Evolutionary conservation across 495 filamentous ascomycete species (phyloP).

Genomic region (Daldinia grandis): DNA sequence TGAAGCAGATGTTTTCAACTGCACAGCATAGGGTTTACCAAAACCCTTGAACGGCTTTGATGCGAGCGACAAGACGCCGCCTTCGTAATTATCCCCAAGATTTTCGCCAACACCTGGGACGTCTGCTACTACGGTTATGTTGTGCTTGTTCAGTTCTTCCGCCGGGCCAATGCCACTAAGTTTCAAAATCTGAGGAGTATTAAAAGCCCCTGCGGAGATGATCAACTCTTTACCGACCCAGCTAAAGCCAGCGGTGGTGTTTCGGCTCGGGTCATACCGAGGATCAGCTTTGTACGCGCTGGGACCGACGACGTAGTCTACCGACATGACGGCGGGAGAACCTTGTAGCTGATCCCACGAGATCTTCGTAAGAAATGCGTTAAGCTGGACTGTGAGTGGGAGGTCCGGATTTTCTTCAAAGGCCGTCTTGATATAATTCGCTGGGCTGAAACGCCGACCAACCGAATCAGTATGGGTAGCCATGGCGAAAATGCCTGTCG

Average conservation of each 20-base stretch:
- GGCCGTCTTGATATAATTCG: slow-evolving; percentile 49
- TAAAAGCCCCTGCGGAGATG: slow-evolving; percentile 63
- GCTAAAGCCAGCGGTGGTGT: slow-evolving; percentile 34
- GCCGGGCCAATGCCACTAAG: slow-evolving; percentile 63
- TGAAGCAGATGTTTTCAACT: slow-evolving; percentile 45
- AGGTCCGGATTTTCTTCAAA: slow-evolving; percentile 45
- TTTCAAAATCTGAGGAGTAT: slow-evolving; percentile 65
- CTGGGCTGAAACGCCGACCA: slow-evolving; percentile 46
- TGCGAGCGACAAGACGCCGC: slow-evolving; percentile 41
- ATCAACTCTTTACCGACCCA: slow-evolving; percentile 58
- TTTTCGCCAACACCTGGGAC: slow-evolving; percentile 65
- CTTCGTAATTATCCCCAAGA: slow-evolving; percentile 63
- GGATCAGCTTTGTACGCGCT: slow-evolving; percentile 55
- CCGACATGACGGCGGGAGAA: slow-evolving; percentile 47
- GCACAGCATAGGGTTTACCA: slow-evolving; percentile 37
- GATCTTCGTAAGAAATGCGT: slow-evolving; percentile 51
- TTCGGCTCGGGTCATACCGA: slow-evolving; percentile 36
- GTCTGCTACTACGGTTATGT: slow-evolving; percentile 57
- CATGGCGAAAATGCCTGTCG: slow-evolving; percentile 47
- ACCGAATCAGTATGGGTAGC: slow-evolving; percentile 47
- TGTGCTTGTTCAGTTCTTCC: slow-evolving; percentile 56
- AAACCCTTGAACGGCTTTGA: slow-evolving; percentile 22
- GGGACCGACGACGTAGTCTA: slow-evolving; percentile 50
- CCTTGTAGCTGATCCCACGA: slow-evolving; percentile 44
- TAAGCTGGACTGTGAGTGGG: slow-evolving; percentile 46